Base-by-base conservation (phyloP, 805 yeast species). In the Priceomyces melissophilus region DNA sequence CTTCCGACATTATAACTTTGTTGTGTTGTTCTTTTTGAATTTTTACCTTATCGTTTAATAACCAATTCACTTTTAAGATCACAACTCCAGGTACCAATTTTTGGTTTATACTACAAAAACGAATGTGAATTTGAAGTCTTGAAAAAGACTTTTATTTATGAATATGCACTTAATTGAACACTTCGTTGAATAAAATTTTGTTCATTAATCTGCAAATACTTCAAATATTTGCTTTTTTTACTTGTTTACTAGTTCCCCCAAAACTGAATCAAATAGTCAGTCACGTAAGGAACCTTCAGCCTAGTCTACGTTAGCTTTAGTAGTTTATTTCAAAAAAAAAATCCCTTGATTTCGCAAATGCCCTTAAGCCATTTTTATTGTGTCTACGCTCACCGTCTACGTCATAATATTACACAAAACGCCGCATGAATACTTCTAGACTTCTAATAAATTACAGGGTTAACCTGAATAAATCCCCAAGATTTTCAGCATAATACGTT, bases 381-480 rank as follows among this genome's bases (percentile, higher is more conserved):
- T 33, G 26, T 37, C 28, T 27, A 30, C 26, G 29, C 28, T 29
- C 17, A 26, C 33, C 29, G 32, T 6, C 43, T 42, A 42, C 45
- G 41, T 42, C 45, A 42, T 42, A 35, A 35, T n/a, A 11, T 42
- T 42, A 42, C 45, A 42, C 45, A 42, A 42, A 42, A 38, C 29
- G 33, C 15, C 34, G 3, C 31, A 31, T 38, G 32, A 36, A 38
- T 37, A 37, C 26, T 20, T 14, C 27, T 32, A 15, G 25, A 38
- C 30, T 20, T 31, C 41, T 38, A 80, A 59, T 53, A 82, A 25
- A 25, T 35, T 35, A 35, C 3, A 12, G 17, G 3, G 38, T 35
- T 11, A 35, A 25, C 8, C 15, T 88, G 53, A 69, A 85, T 41
- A 90, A 63, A 45, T 83, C 89, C n/a, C 96, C 95, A 32, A 91